phyloP scores from a whole-genome alignment of 208 protist species.

The Acanthamoeba divionensis region DNA sequence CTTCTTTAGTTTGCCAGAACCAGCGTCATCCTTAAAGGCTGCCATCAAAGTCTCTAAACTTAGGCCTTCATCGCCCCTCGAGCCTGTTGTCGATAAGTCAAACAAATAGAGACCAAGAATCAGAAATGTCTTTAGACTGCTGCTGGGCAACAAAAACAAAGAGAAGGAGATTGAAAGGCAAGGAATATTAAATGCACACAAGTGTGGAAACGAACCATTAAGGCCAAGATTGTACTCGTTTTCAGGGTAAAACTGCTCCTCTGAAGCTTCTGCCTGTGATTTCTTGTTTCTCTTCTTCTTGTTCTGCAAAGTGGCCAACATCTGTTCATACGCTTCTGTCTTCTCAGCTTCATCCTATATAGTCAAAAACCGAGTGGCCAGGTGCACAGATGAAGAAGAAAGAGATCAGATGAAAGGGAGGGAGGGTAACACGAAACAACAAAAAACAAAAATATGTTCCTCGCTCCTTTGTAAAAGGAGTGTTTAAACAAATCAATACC shows the following conservation, averaged over 20 bases:
- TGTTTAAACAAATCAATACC: not conserved
- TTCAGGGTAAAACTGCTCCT: conserved; percentile 37
- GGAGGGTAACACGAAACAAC: not conserved
- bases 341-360: not conserved
- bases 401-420: not conserved
- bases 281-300: conserved; percentile 36
- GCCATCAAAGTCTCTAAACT: conserved; percentile 20
- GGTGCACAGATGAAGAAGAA: no score
- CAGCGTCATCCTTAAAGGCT: not conserved
- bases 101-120: not conserved
- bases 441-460: not conserved
- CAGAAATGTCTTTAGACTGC: no score
- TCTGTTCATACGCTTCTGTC: conserved; percentile 19
- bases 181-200: not conserved
- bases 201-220: not conserved
- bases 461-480: not conserved
- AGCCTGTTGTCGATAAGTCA: not conserved
- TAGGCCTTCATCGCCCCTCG: no score
- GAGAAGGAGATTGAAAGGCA: not conserved
- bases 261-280: not conserved
- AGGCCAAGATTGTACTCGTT: conserved; percentile 30
- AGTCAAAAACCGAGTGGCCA: no score
- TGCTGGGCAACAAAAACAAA: not conserved
- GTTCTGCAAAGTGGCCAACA: conserved; percentile 19
- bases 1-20: not conserved